phyloP scores from a whole-genome alignment of 1,284 basidiomycete genomes.

The Apiotrichum akiyoshidainum region DNA sequence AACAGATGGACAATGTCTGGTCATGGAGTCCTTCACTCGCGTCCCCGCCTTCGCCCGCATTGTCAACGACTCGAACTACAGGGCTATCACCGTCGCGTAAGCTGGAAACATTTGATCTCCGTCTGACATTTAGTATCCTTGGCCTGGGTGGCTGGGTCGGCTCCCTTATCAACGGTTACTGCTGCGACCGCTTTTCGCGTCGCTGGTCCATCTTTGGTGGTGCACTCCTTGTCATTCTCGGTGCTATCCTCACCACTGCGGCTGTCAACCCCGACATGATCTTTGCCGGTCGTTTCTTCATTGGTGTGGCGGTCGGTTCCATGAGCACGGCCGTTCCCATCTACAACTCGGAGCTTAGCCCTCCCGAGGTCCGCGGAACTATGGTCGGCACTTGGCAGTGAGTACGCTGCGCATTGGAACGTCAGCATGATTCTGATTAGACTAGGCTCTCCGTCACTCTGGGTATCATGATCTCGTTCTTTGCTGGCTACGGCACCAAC shows the following conservation, averaged over 20 bases:
- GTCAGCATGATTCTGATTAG: no score
- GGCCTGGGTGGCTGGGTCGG: conserved; percentile 28
- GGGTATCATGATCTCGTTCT: conserved; percentile 59
- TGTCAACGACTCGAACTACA: conserved; percentile 14
- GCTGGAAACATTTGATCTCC: not conserved
- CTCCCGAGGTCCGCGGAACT: conserved; percentile 71
- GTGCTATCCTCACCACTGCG: conserved; percentile 22
- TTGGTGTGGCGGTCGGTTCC: conserved; percentile 57
- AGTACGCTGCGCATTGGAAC: no score
- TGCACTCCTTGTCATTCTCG: conserved; percentile 24
- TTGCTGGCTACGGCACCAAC: conserved; percentile 68
- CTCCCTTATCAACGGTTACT: conserved; percentile 28
- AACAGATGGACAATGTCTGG: conserved; percentile 21
- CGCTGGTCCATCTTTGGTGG: conserved; percentile 28
- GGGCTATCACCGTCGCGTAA: conserved; percentile 23
- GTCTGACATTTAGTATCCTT: conserved; percentile 9
- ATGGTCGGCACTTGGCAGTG: conserved; percentile 64
- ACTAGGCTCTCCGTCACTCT: conserved; percentile 61
- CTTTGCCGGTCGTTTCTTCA: conserved; percentile 27
- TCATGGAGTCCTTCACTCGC: conserved; percentile 22
- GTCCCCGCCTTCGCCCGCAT: conserved; percentile 17
- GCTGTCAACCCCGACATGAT: conserved; percentile 23
- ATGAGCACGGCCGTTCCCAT: conserved; percentile 73
- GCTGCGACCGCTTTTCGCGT: conserved; percentile 19
- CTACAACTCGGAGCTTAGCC: conserved; percentile 53